Base-by-base conservation (phyloP, 805 yeast genomes). In the Priceomyces medius region DNA sequence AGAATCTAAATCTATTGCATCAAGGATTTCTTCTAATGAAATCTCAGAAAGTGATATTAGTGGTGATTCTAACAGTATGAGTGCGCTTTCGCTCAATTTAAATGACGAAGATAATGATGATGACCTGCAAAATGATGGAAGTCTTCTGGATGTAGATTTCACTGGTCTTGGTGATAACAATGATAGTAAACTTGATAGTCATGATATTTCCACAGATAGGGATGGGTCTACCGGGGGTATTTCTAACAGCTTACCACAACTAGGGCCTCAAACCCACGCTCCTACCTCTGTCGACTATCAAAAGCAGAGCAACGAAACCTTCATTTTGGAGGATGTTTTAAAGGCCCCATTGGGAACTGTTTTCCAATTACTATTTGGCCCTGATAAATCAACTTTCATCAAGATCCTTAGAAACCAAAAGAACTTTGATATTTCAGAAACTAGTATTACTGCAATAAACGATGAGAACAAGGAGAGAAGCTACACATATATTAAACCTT, bases 271-370 rank as follows among this genome's bases (percentile, higher is more conserved):
- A 7, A 58, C 68, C 7, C 83, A 80, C 53, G 56, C 66, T 3
- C 79, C 83, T 3, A 80, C 84, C 0, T 65, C 61, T n/a, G 54
- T 53, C 21, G 55, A 68, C 41, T 79, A 78, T 53, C 63, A 56
- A 10, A 69, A 74, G 16, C 67, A 64, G 6, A 47, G 71, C 1
- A 71, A 69, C 8, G 90, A 84, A 44, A 73, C 74, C 2, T 71
- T 81, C 43, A 71, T 86, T 31, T 59, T 64, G 9, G 84, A 81
- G 37, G 80, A 76, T 7, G 54, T 56, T 0, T 61, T 84, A 5
- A 60, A 69, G 33, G 87, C 86, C 0, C 91, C 93, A 0, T 43
- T 85, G 16, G 88, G 90, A 1, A 74, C 71, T 10, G 77, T 84
- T 0, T 81, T 65, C 46, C 64, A 66, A 19, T 52, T 82, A n/a